Percentiles rank a stretch among this genome's conserved stretches.
Conservation (phyloP, 1,284 basidiomycete species). For the Fomitopsis betulina region DNA sequence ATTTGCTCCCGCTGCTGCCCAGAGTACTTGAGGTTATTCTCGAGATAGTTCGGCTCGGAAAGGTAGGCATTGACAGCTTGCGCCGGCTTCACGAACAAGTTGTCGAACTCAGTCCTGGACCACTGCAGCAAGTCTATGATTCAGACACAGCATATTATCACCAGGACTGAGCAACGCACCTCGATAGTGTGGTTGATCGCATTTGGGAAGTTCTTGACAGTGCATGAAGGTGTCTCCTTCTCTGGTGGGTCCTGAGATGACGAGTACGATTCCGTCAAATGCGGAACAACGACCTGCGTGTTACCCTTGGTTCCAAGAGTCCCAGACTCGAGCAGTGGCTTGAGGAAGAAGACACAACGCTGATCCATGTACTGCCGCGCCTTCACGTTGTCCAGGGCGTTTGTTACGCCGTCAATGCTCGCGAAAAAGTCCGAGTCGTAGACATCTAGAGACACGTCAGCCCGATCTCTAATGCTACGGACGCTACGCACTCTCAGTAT, state of each 20-base stretch:
- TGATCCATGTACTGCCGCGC: conserved; percentile 99
- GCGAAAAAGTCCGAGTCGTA: conserved; percentile 92
- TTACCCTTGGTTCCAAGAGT: conserved; percentile 99
- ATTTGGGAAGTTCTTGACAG: conserved; percentile 99
- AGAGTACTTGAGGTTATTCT: conserved; percentile 86
- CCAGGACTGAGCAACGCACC: conserved; percentile 35
- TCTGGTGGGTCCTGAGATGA: conserved; percentile 99
- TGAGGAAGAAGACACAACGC: conserved; percentile 96
- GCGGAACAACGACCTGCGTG: conserved; percentile 93
- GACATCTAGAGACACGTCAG: conserved; percentile 50
- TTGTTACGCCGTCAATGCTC: conserved; percentile 93
- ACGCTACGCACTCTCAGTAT: conserved; percentile 78
- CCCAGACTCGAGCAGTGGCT: conserved; percentile 95
- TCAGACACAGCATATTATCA: background rate
- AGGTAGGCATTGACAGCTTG: conserved; percentile 97
- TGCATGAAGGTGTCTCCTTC: conserved; percentile 97
- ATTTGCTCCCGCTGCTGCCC: conserved; percentile 90
- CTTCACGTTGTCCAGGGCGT: conserved; percentile 97
- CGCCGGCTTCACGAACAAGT: conserved; percentile 90
- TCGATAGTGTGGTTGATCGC: conserved; percentile 99
- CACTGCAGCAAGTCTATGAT: conserved; percentile 51
- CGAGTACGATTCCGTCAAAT: conserved; percentile 96
- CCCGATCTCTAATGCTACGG: background rate
- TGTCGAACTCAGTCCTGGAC: conserved; percentile 93
- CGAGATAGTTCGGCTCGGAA: conserved; percentile 94